Evolutionary conservation across 176 grass and related monocot species (phyloP).

Genomic region (Phoenix roebelenii): DNA sequence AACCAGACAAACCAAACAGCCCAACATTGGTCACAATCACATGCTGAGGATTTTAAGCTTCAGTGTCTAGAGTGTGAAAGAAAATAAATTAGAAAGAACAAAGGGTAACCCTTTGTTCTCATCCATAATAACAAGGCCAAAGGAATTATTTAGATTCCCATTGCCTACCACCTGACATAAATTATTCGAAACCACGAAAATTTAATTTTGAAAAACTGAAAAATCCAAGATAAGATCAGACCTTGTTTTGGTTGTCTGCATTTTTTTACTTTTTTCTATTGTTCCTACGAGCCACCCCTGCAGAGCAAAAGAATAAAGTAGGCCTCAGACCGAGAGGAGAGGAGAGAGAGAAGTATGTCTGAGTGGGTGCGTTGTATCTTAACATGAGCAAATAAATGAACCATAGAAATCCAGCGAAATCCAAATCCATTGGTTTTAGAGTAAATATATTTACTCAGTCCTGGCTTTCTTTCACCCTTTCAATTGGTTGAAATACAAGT

Average conservation of each 20-base stretch:
- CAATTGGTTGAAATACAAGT: too few relatives aligned
- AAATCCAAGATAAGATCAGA: conserved; percentile 16
- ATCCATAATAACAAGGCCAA: not conserved
- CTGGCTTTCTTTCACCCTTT: too few relatives aligned
- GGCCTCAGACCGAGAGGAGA: conserved; percentile 3
- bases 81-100: not conserved
- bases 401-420: not conserved
- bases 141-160: too few relatives aligned
- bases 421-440: too few relatives aligned
- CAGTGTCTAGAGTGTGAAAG: too few relatives aligned
- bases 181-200: too few relatives aligned
- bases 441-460: too few relatives aligned
- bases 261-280: conserved; percentile 25
- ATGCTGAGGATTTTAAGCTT: not conserved
- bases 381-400: conserved; percentile 33
- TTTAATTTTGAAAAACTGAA: too few relatives aligned
- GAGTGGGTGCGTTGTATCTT: conserved; percentile 12
- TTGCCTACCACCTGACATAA: too few relatives aligned
- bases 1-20: not conserved
- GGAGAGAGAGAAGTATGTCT: not conserved
- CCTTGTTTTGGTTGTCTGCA: conserved; percentile 68
- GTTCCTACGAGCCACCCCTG: conserved; percentile 6
- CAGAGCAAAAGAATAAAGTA: conserved; percentile 16
- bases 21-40: not conserved
- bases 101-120: not conserved